Evolutionary conservation across 805 yeast species (phyloP), one percentile per base, ranked within the genome.

Genomic region (Suhomyces tanzawaensis): DNA sequence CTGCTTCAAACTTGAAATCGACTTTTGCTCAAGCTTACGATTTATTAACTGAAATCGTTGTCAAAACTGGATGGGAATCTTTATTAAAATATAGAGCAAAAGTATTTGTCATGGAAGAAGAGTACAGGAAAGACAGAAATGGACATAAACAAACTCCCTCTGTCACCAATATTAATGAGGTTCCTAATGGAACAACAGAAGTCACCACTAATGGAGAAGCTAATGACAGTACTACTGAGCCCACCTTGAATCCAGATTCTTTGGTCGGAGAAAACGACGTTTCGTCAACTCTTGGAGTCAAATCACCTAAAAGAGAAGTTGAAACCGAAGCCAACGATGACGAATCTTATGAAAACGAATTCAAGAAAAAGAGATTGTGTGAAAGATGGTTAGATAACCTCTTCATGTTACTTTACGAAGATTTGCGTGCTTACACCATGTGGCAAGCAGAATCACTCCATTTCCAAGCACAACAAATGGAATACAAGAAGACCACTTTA

Each of bases 391-490:
- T 81, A 42, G 88, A 81, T 58, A 80, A 80, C 53, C 58, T 81
- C 42, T 81, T 81, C 55, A 79, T 81, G 85, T 54, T 81, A 7
- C 58, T 81, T 25, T 81, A 81, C 51, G 87, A 81, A 50, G 95
- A 85, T 55, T 71, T 85, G 51, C 72, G 85, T 53, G 80, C 86
- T 1, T 91, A 85, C 58, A 88, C 96, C 1, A 76, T 87, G 73
- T 91, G 96, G 93, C 90, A 89, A 58, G 89, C 96, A 0, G 96
- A 93, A 58, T 75, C 76, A 48, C 77, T 89, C 45, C 96, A 91
- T 61, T 83, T 85, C 64, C 89, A 85, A 59, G 87, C 95, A 4
- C 95, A 88, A 58, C 86, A 87, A 60, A 72, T 87, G 58, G 81
- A 79, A 29, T 85, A 83, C 58, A 79, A 77, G 50, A 89, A 86